These are phyloP conservation scores for Leishmania aethiopica DNA, from an alignment of 208 protist genomes.

Conservation along the genomic window DNA sequence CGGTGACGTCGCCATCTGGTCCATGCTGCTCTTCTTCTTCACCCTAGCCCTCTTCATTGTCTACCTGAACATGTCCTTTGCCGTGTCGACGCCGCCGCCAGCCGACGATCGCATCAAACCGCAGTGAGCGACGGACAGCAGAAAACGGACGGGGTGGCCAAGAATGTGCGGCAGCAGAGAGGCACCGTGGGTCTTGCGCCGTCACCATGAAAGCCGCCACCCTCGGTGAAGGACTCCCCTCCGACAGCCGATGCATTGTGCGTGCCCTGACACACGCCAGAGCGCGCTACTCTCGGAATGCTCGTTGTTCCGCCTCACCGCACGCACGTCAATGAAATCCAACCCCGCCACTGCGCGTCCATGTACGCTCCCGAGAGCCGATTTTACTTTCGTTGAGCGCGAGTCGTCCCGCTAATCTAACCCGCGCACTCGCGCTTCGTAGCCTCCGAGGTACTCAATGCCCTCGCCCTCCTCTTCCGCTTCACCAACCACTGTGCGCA, in stretches of 20 bases:
- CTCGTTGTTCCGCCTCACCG: background rate
- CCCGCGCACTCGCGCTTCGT: background rate
- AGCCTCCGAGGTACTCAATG: background rate
- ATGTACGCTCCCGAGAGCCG: background rate
- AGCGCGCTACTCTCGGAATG: background rate
- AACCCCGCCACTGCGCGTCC: no score
- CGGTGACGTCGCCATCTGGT: conserved; percentile 40
- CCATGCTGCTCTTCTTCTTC: conserved; percentile 39
- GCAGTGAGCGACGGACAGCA: background rate
- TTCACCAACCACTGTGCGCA: background rate
- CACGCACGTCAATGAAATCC: background rate
- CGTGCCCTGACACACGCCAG: background rate
- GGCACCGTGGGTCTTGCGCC: background rate
- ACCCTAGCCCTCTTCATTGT: conserved; percentile 28
- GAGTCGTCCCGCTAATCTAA: background rate
- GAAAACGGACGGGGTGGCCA: background rate
- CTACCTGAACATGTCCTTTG: conserved; percentile 24
- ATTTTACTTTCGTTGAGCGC: background rate
- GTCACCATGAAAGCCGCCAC: background rate
- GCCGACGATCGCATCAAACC: conserved; percentile 10
- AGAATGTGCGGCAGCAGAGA: background rate
- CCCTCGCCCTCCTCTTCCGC: background rate
- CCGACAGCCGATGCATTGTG: background rate
- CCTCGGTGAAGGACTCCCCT: background rate
- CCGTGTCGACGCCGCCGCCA: background rate